Evolutionary conservation across 2,329 filamentous ascomycete species (phyloP), one percentile per base, ranked within the genome.

Genomic region (Dactylellina haptotyla): DNA sequence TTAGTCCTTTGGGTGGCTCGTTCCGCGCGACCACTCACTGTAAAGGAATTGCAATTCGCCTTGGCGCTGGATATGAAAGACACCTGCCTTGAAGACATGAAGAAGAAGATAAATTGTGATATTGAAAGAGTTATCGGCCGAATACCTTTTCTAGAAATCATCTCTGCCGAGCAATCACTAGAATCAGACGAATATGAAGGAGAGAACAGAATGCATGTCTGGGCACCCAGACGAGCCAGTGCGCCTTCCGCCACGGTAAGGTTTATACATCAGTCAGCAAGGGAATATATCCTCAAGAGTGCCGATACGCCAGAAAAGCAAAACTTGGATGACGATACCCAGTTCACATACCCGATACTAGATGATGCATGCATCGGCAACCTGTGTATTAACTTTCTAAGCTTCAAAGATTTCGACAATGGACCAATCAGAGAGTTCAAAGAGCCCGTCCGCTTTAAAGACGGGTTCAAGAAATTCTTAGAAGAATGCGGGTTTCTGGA

Each of bases 191-290:
- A 57, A 2, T n/a, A 50, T 9, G 50, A 20, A 3, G 23, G n/a
- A 20, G 51, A 41, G 2, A n/a, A 12, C 12, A 28, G 18, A 2
- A 4, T n/a, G 20, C 28, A 9, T 8, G 10, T 30, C 12, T 41
- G 20, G 30, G 34, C 37, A 25, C 62, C 51, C 3, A 18, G 20
- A 12, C 51, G 23, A 43, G 39, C 62, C 6, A 50, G 34, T 18
- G 26, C 9, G 9, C 41, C 62, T 8, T 46, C 26, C n/a, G 39
- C 41, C 1, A 58, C 51, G n/a, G 62, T 66, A 20, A n/a, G 62
- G 1, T 66, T 58, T 41, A 66, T 66, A 30, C 62, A 66, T 25
- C 62, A 58, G 41, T 45, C 62, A 1, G 51, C 62, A n/a, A 58
- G 46, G 10, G 62, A 66, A 30, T 66, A 66, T 28, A 41, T 66